Evolutionary conservation across 2,329 filamentous ascomycete genomes (phyloP), one percentile per base, ranked within the genome.

Genomic region (Aspergillus sp.): DNA sequence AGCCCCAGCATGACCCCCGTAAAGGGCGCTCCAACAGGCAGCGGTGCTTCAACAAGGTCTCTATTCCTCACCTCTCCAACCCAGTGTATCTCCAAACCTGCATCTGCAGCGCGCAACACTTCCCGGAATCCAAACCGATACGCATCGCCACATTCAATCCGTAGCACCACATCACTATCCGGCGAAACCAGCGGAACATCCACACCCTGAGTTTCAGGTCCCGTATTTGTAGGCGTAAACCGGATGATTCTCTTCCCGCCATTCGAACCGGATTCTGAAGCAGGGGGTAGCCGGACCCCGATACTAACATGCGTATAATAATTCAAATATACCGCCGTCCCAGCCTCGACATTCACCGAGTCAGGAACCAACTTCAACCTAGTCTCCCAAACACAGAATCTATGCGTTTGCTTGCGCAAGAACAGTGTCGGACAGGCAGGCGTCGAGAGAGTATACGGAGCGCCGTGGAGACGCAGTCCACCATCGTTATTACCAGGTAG

Each of bases 261-360:
- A 57, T 54, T 53, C 0, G 46, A 4, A 11, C 15, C 11, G n/a
- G 41, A 27, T 6, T n/a, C 37, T 19, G 21, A 9, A 9, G 7
- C 39, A 19, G 41, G 47, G 4, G 4, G 12, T 48, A 67, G 33
- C 15, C 68, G 62, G 14, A 81, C 69, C 0, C 79, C 79, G 2
- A 82, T 71, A 35, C 73, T 77, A 47, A 70, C 73, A 52, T 77
- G 76, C 0, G 77, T 79, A 59, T 76, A 76, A 43, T 82, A 78
- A 46, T 79, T 84, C 80, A 81, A 84, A 77, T 81, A 86, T 0
- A 85, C 65, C 0, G 81, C 79, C 0, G 79, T 71, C 0, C 84
- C 83, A 0, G 83, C 82, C 69, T 86, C 83, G 3, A 78, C 78
- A 1, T 76, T 71, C 4, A 66, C 44, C 3, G 73, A 72, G 0